phyloP scores from a whole-genome alignment of 805 yeast species.

The Hermanozyma aechmeae region DNA sequence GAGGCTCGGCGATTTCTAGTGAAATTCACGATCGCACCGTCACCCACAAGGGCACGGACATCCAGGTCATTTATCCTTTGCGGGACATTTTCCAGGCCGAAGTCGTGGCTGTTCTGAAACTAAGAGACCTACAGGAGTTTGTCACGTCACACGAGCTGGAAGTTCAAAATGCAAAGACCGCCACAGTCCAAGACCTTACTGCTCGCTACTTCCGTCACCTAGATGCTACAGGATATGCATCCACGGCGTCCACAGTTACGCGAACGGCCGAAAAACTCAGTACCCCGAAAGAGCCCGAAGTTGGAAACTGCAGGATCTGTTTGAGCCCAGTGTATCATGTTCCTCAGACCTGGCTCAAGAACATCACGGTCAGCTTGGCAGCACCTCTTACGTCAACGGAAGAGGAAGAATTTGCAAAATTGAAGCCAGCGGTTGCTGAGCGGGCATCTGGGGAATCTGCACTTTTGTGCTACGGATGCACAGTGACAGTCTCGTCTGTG shows the following conservation, averaged over 20 bases:
- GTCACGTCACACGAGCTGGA: constrained; percentile 7
- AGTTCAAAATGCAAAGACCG: constrained; percentile 49
- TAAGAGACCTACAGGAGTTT: constrained; percentile 30
- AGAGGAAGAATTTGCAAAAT: constrained; percentile 23
- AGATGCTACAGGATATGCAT: constrained; percentile 68
- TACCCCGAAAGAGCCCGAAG: constrained; percentile 27
- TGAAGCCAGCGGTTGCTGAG: constrained; percentile 2
- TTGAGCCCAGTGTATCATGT: constrained; percentile 41
- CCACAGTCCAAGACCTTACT: constrained; percentile 76
- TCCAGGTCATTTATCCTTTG: constrained; percentile 57
- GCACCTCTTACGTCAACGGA: constrained; percentile 36
- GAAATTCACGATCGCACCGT: constrained; percentile 37
- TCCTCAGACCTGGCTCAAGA: constrained; percentile 58
- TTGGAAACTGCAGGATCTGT: constrained; percentile 47
- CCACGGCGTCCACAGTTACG: constrained; percentile 86
- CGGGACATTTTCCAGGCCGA: constrained; percentile 70
- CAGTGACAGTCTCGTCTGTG: constrained; percentile 45
- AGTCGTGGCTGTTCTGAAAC: constrained; percentile 42
- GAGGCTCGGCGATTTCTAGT: constrained; percentile 61
- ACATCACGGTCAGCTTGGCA: constrained; percentile 54
- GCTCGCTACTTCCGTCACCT: constrained; percentile 61
- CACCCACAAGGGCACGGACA: constrained; percentile 15
- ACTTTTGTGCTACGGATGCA: constrained; percentile 72
- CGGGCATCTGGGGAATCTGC: constrained; percentile 7
- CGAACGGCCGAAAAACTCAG: constrained; percentile 76